These are phyloP conservation scores for Pseudonectria buxi DNA, from an alignment of 2,329 filamentous ascomycete species.

Conservation along the genomic window DNA sequence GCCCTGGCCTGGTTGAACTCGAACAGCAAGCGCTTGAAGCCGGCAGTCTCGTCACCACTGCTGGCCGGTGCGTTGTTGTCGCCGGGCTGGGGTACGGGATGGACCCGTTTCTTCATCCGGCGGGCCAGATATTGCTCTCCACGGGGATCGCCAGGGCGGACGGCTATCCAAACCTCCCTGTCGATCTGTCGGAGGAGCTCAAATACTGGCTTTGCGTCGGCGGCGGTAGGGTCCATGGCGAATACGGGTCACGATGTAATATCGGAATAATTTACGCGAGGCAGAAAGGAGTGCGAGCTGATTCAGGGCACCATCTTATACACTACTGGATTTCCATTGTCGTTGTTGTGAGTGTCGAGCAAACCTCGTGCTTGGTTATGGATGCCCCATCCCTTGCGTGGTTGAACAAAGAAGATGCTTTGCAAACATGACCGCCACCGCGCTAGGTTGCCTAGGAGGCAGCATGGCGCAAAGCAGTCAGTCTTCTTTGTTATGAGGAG, in stretches of 20 bases:
- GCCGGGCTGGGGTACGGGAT: neutral
- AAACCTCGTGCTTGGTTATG: too few species aligned
- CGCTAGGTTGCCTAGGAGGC: too few species aligned
- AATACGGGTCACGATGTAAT: neutral
- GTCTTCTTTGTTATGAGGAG: too few species aligned
- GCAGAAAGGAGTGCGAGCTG: too few species aligned
- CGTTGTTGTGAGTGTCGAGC: too few species aligned
- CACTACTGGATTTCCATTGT: too few species aligned
- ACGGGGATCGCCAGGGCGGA: conserved; percentile 19
- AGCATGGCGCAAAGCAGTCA: too few species aligned
- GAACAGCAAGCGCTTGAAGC: conserved; percentile 22
- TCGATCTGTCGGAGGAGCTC: conserved; percentile 24
- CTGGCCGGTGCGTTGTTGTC: too few species aligned
- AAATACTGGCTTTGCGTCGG: conserved; percentile 13
- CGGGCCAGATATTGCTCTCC: conserved; percentile 29
- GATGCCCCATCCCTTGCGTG: too few species aligned
- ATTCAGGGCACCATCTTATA: too few species aligned
- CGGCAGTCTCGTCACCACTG: conserved; percentile 6
- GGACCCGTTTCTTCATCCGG: conserved; percentile 15
- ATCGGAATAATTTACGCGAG: neutral
- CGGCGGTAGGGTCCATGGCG: conserved; percentile 1
- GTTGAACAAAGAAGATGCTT: too few species aligned
- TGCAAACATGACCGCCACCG: too few species aligned
- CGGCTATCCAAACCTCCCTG: conserved; percentile 27
- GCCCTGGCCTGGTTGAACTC: conserved; percentile 22